Percentiles rank a stretch among this genome's conserved stretches.
phyloP scores from a whole-genome alignment of 805 yeast species.

The Metschnikowia cubensis region DNA sequence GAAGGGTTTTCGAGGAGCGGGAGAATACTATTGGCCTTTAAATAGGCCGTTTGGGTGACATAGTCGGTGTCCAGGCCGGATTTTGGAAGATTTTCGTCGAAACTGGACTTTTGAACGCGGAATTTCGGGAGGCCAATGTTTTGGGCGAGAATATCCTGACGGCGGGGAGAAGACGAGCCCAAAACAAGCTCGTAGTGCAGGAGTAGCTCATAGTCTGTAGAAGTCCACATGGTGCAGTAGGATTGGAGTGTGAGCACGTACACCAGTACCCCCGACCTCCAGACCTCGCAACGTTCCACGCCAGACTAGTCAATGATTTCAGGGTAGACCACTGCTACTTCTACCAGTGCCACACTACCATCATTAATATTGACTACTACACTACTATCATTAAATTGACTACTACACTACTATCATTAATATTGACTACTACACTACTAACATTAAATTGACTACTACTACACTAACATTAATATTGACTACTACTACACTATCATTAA shows the following conservation, averaged over 20 bases:
- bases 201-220: not conserved
- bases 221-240: constrained; percentile 12
- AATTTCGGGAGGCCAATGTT: constrained; percentile 48
- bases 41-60: constrained; percentile 64
- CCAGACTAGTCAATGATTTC: too few species aligned
- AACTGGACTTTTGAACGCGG: constrained; percentile 56
- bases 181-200: constrained; percentile 43
- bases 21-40: constrained; percentile 64
- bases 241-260: not conserved
- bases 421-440: too few species aligned
- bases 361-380: too few species aligned
- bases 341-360: too few species aligned
- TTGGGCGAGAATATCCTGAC: constrained; percentile 60
- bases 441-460: too few species aligned
- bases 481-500: too few species aligned
- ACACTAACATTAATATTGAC: too few species aligned
- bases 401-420: too few species aligned
- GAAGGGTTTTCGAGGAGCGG: constrained; percentile 27
- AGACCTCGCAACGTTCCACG: too few species aligned
- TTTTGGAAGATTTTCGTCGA: constrained; percentile 74
- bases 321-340: too few species aligned
- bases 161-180: constrained; percentile 82
- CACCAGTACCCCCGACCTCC: not conserved
- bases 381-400: too few species aligned
- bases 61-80: constrained; percentile 45